Conservation (phyloP, 139 green algal species). For the Volvox reticuliferus region DNA sequence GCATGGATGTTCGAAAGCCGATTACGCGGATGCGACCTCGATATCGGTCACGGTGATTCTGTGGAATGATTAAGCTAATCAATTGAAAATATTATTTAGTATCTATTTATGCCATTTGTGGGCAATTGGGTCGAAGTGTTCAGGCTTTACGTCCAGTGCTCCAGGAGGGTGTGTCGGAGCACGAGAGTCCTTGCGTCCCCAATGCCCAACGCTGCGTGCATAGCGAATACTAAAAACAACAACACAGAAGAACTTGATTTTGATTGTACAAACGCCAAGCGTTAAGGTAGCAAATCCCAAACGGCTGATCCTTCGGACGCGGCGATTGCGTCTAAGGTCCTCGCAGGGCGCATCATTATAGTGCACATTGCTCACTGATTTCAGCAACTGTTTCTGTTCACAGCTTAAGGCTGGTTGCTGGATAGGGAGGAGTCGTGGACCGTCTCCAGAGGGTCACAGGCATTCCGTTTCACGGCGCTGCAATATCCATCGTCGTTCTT, state of each 20-base stretch:
- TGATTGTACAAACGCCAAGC: not conserved
- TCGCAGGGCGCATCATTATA: not conserved
- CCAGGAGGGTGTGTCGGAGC: not conserved
- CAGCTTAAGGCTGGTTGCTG: not conserved
- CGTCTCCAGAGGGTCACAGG: not conserved
- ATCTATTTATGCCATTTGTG: not conserved
- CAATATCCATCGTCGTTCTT: not conserved
- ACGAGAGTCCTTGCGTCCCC: not conserved
- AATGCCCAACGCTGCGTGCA: not conserved
- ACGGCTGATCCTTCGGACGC: constrained; percentile 9
- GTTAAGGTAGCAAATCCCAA: not conserved
- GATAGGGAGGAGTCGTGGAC: not conserved
- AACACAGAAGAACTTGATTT: not conserved
- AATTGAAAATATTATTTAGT: not conserved
- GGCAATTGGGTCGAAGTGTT: not conserved
- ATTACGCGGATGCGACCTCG: not conserved
- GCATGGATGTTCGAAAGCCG: not conserved
- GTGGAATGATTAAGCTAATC: not conserved
- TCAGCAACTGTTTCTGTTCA: not conserved
- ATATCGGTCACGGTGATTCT: not conserved
- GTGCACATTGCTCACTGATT: no score
- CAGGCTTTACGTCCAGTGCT: not conserved
- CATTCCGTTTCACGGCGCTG: not conserved
- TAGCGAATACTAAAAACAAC: not conserved
- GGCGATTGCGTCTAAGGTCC: not conserved